Evolutionary conservation across 2,329 filamentous ascomycete genomes (phyloP).

Genomic region (Alternaria rosae): DNA sequence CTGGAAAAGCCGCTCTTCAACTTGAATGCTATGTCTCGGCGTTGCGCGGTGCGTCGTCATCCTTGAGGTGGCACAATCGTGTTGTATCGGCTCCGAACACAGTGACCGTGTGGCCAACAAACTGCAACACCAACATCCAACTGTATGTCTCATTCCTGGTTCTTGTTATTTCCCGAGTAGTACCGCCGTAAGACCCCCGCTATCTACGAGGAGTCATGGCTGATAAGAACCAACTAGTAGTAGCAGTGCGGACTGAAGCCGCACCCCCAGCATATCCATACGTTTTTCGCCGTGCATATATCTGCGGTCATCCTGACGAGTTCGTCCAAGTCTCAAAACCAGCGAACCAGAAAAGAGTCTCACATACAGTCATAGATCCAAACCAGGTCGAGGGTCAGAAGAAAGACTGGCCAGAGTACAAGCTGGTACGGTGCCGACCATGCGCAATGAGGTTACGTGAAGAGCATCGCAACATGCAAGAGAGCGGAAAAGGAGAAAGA

Average conservation of each 20-base stretch:
- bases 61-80: background rate
- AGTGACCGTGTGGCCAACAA: background rate
- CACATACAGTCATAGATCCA: slow-evolving; percentile 13
- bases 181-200: background rate
- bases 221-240: slow-evolving; percentile 1
- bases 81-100: background rate
- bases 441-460: slow-evolving; percentile 10
- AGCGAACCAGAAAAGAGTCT: background rate
- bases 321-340: slow-evolving; percentile 18
- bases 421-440: slow-evolving; percentile 10
- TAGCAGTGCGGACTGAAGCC: background rate
- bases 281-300: slow-evolving; percentile 22
- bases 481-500: background rate
- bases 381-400: background rate
- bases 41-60: background rate
- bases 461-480: background rate
- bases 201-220: background rate
- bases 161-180: background rate
- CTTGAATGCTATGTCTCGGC: background rate
- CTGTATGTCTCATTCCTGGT: background rate
- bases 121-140: slow-evolving; percentile 6
- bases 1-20: background rate
- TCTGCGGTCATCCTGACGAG: slow-evolving; percentile 28
- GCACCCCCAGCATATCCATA: slow-evolving; percentile 13
- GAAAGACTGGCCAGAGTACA: slow-evolving; percentile 4